These are phyloP conservation scores for Metschnikowia peoriensis DNA, from an alignment of 805 yeast species.

Conservation along the genomic window DNA sequence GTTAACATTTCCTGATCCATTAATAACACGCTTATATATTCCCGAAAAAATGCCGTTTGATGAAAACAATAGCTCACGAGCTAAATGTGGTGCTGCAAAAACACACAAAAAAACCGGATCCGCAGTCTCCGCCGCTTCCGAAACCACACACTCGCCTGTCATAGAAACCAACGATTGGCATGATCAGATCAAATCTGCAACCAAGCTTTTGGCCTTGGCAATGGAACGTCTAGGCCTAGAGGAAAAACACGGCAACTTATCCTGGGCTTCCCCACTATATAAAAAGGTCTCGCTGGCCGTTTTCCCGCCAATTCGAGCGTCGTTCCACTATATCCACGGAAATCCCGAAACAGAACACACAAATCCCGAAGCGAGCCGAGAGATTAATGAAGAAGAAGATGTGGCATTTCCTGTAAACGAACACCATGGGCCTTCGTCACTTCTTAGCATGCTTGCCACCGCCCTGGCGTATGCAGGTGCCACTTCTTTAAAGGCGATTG, in stretches of 20 bases:
- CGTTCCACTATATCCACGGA: slow-evolving; percentile 11
- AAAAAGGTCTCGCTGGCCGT: slow-evolving; percentile 17
- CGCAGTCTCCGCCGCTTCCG: not conserved
- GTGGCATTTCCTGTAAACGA: slow-evolving; percentile 26
- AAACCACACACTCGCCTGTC: not conserved
- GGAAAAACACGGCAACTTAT: slow-evolving; percentile 13
- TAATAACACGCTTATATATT: too few relatives aligned
- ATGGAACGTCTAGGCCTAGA: slow-evolving; percentile 18
- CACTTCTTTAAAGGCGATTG: slow-evolving; percentile 14
- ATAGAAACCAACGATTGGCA: slow-evolving; percentile 5
- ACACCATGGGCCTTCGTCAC: slow-evolving; percentile 23
- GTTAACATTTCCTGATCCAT: too few relatives aligned
- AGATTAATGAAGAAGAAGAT: slow-evolving; percentile 27
- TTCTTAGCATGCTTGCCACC: slow-evolving; percentile 30
- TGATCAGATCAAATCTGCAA: slow-evolving; percentile 8
- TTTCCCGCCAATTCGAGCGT: slow-evolving; percentile 17
- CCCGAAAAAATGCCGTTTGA: too few relatives aligned
- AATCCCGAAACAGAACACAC: not conserved
- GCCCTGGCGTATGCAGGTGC: slow-evolving; percentile 31
- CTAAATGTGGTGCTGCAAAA: not conserved
- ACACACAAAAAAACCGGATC: too few relatives aligned
- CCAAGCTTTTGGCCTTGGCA: slow-evolving; percentile 5
- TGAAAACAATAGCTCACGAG: too few relatives aligned
- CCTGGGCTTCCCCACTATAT: slow-evolving; percentile 14
- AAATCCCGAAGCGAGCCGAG: not conserved